Evolutionary conservation across 352 stramenopile genomes (phyloP), one percentile per base, ranked within the genome.

Genomic region (Phytophthora quininea): DNA sequence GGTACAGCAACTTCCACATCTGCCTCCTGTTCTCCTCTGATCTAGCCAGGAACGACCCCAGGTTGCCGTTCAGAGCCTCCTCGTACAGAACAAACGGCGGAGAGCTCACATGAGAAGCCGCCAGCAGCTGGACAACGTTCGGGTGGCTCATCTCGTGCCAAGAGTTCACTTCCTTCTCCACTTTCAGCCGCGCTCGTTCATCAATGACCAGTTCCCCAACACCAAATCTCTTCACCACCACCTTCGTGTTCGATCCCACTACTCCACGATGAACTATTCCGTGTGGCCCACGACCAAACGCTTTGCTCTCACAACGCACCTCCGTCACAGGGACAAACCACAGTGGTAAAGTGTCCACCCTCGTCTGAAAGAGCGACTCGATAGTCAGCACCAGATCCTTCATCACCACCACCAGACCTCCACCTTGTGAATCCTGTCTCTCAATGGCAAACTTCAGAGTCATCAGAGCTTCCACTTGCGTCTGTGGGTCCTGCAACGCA

Each of bases 41-140:
- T 0, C 15, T 24, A 8, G 38, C 46, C 3, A 71, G 54, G 24
- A 62, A 74, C 0, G 3, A 19, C 15, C 45, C n/a, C 4, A 75
- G 43, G 53, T 66, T 71, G 24, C 72, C 68, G 24, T 69, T 54
- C 0, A 5, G 10, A 3, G 63, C 60, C n/a, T 77, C 57, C 49
- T 80, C 61, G 43, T 46, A 70, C 1, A 77, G 53, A 0, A 77
- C 47, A 5, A 73, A 66, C 11, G 64, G 58, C 1, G 64, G 61
- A 0, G 49, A 58, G 14, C 50, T 64, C 5, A 79, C 71, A 32
- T 79, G 64, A 2, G 51, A 79, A 0, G 67, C 74, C 2, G 50
- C 64, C 19, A 69, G 58, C 46, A 82, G 64, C 46, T 72, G 70
- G 31, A 76, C 14, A 11, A 82, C 58, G 45, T 79, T 64, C 3